Evolutionary conservation across 2,329 filamentous ascomycete species (phyloP).

Genomic region (Diaporthe aspalathi): DNA sequence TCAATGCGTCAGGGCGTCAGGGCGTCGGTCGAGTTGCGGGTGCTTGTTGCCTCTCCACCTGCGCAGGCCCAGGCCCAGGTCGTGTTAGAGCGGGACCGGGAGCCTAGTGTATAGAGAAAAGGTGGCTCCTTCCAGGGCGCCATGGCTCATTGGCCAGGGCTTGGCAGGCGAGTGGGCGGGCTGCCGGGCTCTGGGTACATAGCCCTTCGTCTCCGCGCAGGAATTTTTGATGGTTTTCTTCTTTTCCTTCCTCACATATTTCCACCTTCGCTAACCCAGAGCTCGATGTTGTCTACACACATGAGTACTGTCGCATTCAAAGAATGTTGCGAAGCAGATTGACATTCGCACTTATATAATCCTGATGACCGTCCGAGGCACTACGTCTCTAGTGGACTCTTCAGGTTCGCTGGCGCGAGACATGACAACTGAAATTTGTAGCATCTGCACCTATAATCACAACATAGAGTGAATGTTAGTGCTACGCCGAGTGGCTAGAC

Average conservation of each 20-base stretch:
- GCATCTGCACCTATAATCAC: constrained; percentile 39
- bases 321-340: constrained; percentile 38
- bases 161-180: background rate
- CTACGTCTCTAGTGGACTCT: constrained; percentile 40
- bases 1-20: constrained; percentile 11
- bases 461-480: constrained; percentile 6
- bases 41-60: constrained; percentile 29
- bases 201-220: constrained; percentile 13
- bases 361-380: constrained; percentile 40
- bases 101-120: background rate
- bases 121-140: constrained; percentile 5
- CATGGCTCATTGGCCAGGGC: constrained; percentile 29
- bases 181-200: constrained; percentile 4
- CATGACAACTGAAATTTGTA: constrained; percentile 33
- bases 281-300: constrained; percentile 50
- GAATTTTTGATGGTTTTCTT: constrained; percentile 48
- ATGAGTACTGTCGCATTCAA: constrained; percentile 35
- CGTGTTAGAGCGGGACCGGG: constrained; percentile 13
- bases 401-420: constrained; percentile 38
- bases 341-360: constrained; percentile 40
- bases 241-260: constrained; percentile 60
- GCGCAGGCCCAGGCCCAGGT: constrained; percentile 21
- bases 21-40: constrained; percentile 30
- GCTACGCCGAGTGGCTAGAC: constrained; percentile 31
- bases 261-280: constrained; percentile 53